Percentiles rank a stretch among this genome's conserved stretches.
Evolutionary conservation across 768 basidiomycete species (phyloP).

Genomic region (Coprinellus micaceus): DNA sequence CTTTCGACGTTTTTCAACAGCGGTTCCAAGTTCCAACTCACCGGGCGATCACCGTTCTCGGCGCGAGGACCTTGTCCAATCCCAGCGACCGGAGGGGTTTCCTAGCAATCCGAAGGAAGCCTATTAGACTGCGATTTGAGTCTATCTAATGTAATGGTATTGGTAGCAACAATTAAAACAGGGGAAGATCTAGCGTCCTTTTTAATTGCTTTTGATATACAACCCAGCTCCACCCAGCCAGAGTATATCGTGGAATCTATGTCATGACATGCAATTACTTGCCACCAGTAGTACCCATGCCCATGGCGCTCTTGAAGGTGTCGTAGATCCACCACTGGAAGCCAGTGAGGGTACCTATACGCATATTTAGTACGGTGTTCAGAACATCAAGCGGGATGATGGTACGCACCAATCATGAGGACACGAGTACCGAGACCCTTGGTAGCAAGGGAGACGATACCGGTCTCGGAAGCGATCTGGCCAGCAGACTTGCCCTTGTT

Average conservation of each 20-base stretch:
- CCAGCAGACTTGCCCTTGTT: conserved; percentile 82
- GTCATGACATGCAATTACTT: conserved; percentile 46
- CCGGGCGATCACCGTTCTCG: no score
- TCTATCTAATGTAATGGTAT: neutral
- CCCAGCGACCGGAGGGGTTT: no score
- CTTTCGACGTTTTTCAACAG: no score
- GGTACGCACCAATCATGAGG: conserved; percentile 68
- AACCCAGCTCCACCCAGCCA: neutral
- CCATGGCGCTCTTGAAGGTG: conserved; percentile 78
- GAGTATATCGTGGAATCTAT: conserved; percentile 1
- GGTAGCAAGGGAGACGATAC: conserved; percentile 60
- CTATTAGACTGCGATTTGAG: neutral
- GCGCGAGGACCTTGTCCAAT: no score
- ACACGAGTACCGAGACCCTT: conserved; percentile 88
- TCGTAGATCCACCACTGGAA: conserved; percentile 97
- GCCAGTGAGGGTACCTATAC: conserved; percentile 49
- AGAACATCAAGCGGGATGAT: conserved; percentile 16
- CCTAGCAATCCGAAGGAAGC: no score
- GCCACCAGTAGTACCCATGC: conserved; percentile 84
- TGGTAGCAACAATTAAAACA: neutral
- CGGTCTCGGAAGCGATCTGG: conserved; percentile 68
- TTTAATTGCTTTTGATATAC: neutral
- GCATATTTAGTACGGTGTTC: neutral
- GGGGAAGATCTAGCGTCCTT: conserved; percentile 3
- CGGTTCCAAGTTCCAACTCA: no score